phyloP scores from a whole-genome alignment of 805 yeast genomes.

The Lipomyces sp. region DNA sequence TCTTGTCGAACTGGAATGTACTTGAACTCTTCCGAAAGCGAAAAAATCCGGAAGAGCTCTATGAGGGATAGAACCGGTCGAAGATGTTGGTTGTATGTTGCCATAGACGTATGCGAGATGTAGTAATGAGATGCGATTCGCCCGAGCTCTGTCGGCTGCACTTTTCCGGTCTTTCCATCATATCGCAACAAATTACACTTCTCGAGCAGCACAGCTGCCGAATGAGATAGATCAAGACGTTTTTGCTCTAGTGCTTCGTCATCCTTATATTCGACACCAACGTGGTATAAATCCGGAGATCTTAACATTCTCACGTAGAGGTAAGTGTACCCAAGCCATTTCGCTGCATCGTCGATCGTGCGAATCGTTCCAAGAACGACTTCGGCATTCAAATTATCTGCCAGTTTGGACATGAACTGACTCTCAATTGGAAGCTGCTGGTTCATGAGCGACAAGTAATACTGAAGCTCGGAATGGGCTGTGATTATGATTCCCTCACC shows the following conservation, averaged over 20 bases:
- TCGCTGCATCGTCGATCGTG: conserved; percentile 49
- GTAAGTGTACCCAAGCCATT: conserved; percentile 57
- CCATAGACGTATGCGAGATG: conserved; percentile 74
- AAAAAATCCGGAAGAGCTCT: conserved; percentile 77
- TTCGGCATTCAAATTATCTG: conserved; percentile 50
- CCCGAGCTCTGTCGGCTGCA: conserved; percentile 73
- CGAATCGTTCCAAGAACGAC: conserved; percentile 51
- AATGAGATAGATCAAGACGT: conserved; percentile 71
- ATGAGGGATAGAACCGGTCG: conserved; percentile 68
- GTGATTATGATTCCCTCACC: conserved; percentile 60
- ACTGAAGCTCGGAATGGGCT: conserved; percentile 44
- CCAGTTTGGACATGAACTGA: conserved; percentile 39
- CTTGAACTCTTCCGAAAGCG: conserved; percentile 83
- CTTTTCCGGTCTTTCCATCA: conserved; percentile 54
- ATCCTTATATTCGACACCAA: conserved; percentile 64
- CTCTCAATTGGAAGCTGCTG: conserved; percentile 57
- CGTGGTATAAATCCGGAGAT: conserved; percentile 75
- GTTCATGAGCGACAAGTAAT: conserved; percentile 51
- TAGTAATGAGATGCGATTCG: conserved; percentile 85
- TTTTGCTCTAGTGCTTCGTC: conserved; percentile 58
- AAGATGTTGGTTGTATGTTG: conserved; percentile 63
- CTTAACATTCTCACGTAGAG: conserved; percentile 56
- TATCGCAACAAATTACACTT: conserved; percentile 65
- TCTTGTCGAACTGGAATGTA: conserved; percentile 84
- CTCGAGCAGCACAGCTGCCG: conserved; percentile 68